Percentiles rank a stretch among this genome's conserved stretches.
These are phyloP conservation scores for Crassisporium funariophilum DNA, from an alignment of 768 basidiomycete genomes.

Conservation along the genomic window DNA sequence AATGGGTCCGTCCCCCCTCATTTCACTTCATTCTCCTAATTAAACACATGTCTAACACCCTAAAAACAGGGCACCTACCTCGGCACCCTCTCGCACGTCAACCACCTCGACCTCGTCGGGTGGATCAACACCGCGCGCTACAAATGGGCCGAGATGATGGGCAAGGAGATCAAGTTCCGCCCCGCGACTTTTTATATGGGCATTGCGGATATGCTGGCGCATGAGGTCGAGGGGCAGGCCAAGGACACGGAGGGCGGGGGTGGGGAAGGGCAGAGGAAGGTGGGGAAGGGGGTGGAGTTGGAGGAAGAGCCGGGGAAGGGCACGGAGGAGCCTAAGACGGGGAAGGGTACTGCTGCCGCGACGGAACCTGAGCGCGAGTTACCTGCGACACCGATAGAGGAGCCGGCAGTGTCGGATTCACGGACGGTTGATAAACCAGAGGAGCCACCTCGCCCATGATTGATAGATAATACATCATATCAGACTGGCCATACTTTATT, in stretches of 20 bases:
- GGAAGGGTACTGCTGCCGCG: constrained; percentile 19
- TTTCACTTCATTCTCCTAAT: background rate
- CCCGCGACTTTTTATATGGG: constrained; percentile 91
- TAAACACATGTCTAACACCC: background rate
- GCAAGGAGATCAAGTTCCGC: constrained; percentile 88
- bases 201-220: constrained; percentile 76
- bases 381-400: background rate
- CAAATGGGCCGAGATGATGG: constrained; percentile 87
- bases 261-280: background rate
- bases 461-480: no score
- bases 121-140: constrained; percentile 92
- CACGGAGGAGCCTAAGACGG: background rate
- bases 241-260: constrained; percentile 5
- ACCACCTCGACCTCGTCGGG: constrained; percentile 90
- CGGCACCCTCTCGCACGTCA: constrained; percentile 89
- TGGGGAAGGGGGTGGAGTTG: constrained; percentile 15
- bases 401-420: background rate
- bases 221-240: constrained; percentile 65
- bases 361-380: constrained; percentile 4
- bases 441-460: background rate
- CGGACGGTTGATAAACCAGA: constrained; percentile 6
- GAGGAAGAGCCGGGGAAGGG: constrained; percentile 10
- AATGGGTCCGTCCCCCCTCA: constrained; percentile 68
- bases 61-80: constrained; percentile 78
- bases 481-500: no score